Evolutionary conservation across 768 basidiomycete species (phyloP).

Genomic region (Phlebiopsis flavidoalba): DNA sequence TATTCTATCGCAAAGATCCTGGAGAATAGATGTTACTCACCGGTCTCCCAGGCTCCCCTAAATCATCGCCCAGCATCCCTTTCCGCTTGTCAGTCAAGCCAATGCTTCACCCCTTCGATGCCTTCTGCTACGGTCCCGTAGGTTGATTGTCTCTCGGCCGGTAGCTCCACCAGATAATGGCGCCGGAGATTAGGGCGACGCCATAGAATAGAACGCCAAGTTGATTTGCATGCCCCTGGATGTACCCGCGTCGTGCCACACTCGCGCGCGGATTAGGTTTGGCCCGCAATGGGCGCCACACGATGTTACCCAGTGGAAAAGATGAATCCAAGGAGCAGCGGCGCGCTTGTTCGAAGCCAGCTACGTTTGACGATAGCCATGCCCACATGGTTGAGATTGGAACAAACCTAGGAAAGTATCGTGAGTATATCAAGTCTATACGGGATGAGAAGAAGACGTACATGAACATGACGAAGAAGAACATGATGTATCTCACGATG

Average conservation of each 20-base stretch:
- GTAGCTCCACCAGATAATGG: conserved; percentile 21
- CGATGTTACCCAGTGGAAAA: conserved; percentile 29
- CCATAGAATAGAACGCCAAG: conserved; percentile 21
- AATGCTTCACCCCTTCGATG: not conserved
- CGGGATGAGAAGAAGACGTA: conserved; percentile 11
- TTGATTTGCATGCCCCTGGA: conserved; percentile 27
- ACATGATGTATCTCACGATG: conserved; percentile 27
- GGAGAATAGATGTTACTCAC: conserved; percentile 13
- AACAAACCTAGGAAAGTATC: conserved; percentile 19
- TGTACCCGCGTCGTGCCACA: conserved; percentile 27
- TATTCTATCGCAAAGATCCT: not conserved
- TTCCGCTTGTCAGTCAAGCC: not conserved
- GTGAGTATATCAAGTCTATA: not conserved
- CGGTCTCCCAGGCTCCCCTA: conserved; percentile 25
- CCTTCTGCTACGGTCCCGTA: conserved; percentile 17
- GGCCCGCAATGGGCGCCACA: conserved; percentile 19
- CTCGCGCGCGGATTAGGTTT: conserved; percentile 27
- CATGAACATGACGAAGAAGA: conserved; percentile 31
- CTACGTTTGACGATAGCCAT: conserved; percentile 24
- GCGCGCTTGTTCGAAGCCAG: conserved; percentile 23
- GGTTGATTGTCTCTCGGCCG: conserved; percentile 17
- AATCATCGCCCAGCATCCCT: conserved; percentile 22
- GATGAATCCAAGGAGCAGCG: conserved; percentile 27
- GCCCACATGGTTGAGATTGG: conserved; percentile 24
- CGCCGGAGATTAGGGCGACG: conserved; percentile 20